Base-by-base conservation (phyloP, 148 eudicot genomes). In the Agrostemma githago region DNA sequence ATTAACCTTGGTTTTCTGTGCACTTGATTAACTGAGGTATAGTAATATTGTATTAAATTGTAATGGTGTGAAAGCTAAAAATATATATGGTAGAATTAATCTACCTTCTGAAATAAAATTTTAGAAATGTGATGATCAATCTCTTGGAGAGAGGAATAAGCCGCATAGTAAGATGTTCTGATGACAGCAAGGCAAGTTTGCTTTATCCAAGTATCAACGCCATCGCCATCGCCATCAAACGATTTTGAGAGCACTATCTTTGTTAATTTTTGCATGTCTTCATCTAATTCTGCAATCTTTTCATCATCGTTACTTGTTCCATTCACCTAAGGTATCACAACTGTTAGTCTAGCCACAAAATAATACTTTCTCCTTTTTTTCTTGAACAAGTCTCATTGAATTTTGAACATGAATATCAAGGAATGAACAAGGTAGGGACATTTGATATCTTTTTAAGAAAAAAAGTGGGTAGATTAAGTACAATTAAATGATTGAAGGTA, bases 71-170 rank as follows among this genome's bases (percentile, higher is more conserved):
- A 26, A 26, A 26, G 1, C 0, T 34, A 5, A 19, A 6, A 37
- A 11, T 38, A 4, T 12, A 64, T 4, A 14, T 39, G 4, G 17
- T 8, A 38, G 62, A 21, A 40, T 71, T 48, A 80, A 37, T 72
- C 70, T 16, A 86, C 85, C 64, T 74, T 81, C 9, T 89, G 89
- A 76, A 90, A 90, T 16, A 93, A 82, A 16, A 93, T 91, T 83
- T 84, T 88, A 6, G 82, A 70, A 58, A 90, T 89, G 68, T 93
- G 98, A 67, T 62, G 72, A 73, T 82, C 60, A 6, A 89, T 72
- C 0, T 86, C 78, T 8, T 64, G 80, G 17, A 73, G 78, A 71
- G 83, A 69, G 71, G 88, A 90, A 75, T 86, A 81, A 12, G 85
- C 84, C 43, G 71, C 71, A 73, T 90, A 90, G 78, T 89, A 93